Evolutionary conservation across 2,329 filamentous ascomycete genomes (phyloP), one percentile per base, ranked within the genome.

Genomic region (Aspergillus felis): DNA sequence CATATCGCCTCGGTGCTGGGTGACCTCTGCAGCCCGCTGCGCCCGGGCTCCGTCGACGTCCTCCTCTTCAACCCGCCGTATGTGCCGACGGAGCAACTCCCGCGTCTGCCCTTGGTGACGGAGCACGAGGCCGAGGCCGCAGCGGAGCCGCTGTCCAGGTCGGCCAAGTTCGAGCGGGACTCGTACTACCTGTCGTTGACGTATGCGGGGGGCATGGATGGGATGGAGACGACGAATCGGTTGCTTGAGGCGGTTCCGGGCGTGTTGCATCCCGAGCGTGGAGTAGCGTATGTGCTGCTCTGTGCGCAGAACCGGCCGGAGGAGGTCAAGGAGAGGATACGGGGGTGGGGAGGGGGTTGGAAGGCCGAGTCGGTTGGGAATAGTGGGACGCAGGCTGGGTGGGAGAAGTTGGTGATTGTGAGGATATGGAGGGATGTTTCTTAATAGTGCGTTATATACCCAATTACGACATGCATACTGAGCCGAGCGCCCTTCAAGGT

Each of bases 51-150:
- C 42, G 82, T 96, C 4, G 94, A 99, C 70, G 82, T 99, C 10
- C 81, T 99, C 61, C 83, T 99, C 28, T 99, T 97, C 81, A 99
- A 99, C 71, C 94, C 94, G 54, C 94, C 94, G 0, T 99, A 99
- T 71, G 94, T 99, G 14, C 94, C 94, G 1, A 95, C 92, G 2
- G 82, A 87, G 27, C 84, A 86, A 44, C 76, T 95, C 58, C 92
- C 93, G 1, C 71, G 75, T 25, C 74, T 83, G 38, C 75, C 81
- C 5, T 61, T 61, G 1, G 55, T 62, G 5, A 56, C 59, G 14
- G 61, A 65, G 20, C 60, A 65, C 49, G 55, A 66, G 51, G 52
- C 72, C 49, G 55, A 66, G 51, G 51, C 72, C 69, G 66, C 67
- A 2, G 63, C 63, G 27, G 55, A 66, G 51, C 62, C 66, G 10